Conservation (phyloP, 305 asterid species). For the Salvia sclarea region DNA sequence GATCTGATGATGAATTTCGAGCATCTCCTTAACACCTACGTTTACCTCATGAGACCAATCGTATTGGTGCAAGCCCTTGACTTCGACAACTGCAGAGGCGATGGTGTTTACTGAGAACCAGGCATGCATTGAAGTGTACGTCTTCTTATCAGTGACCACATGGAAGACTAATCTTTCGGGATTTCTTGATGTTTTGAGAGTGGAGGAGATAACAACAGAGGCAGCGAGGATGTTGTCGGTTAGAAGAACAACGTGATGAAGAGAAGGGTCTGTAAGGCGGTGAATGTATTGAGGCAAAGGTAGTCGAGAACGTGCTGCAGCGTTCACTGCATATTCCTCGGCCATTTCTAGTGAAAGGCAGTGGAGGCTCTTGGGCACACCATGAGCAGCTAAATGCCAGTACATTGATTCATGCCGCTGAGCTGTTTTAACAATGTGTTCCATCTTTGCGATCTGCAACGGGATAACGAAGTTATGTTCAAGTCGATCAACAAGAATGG, state of each 20-base stretch:
- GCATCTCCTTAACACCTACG: constrained; percentile 59
- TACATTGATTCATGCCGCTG: constrained; percentile 56
- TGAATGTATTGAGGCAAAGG: constrained; percentile 64
- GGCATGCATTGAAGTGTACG: constrained; percentile 80
- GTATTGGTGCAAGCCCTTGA: constrained; percentile 81
- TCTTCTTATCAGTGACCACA: constrained; percentile 77
- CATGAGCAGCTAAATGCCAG: constrained; percentile 85
- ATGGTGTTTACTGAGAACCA: constrained; percentile 75
- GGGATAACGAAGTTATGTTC: constrained; percentile 16
- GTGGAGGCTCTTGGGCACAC: constrained; percentile 66
- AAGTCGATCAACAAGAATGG: background rate
- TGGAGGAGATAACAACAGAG: constrained; percentile 74
- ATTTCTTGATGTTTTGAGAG: constrained; percentile 44
- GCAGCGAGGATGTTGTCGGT: constrained; percentile 92
- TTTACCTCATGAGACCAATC: constrained; percentile 76
- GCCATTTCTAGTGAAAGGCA: constrained; percentile 79
- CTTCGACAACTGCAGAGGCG: constrained; percentile 68
- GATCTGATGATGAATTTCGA: constrained; percentile 69
- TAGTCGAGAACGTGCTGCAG: constrained; percentile 66
- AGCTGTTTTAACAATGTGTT: constrained; percentile 53
- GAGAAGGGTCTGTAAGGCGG: constrained; percentile 59
- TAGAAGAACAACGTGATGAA: constrained; percentile 66
- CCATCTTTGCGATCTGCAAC: constrained; percentile 66
- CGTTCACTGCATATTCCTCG: constrained; percentile 72
- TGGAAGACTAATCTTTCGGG: constrained; percentile 77